Evolutionary conservation across 75 land plant genomes (phyloP).

Genomic region (Sequoiadendron giganteum): DNA sequence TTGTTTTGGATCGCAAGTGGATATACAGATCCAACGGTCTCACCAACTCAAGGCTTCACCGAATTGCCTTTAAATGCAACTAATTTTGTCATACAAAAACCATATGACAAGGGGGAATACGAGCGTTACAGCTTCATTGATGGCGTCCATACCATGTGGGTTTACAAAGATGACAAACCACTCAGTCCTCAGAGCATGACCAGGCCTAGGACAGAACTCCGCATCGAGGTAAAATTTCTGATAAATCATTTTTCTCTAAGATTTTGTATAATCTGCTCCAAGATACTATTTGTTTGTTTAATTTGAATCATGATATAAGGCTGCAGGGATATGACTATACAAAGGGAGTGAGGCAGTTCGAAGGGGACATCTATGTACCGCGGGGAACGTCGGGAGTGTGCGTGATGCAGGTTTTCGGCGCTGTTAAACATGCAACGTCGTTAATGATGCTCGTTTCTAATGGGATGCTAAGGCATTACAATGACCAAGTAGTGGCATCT

Average conservation of each 20-base stretch:
- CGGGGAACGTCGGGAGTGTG: constrained; percentile 19
- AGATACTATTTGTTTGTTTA: not conserved
- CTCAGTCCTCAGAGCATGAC: no score
- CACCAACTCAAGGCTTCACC: constrained; percentile 33
- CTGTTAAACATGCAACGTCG: constrained; percentile 16
- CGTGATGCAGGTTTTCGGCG: constrained; percentile 41
- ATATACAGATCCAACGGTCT: not conserved
- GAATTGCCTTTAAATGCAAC: not conserved
- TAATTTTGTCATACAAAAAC: constrained; percentile 23
- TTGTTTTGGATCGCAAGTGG: no score
- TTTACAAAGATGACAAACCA: no score
- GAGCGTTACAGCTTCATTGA: constrained; percentile 19
- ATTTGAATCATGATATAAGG: not conserved
- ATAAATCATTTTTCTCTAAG: not conserved
- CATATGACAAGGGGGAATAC: constrained; percentile 15
- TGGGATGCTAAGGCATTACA: constrained; percentile 18
- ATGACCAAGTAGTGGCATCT: not conserved
- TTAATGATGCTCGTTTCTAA: constrained; percentile 28
- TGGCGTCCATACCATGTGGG: constrained; percentile 8
- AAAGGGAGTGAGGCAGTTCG: constrained; percentile 28
- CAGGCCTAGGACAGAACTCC: constrained; percentile 14
- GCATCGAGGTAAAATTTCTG: not conserved
- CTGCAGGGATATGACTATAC: not conserved
- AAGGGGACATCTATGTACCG: constrained; percentile 29
- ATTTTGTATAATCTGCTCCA: not conserved